Base-by-base conservation (phyloP, 2,329 filamentous ascomycete species). In the Aureobasidium melanogenum region DNA sequence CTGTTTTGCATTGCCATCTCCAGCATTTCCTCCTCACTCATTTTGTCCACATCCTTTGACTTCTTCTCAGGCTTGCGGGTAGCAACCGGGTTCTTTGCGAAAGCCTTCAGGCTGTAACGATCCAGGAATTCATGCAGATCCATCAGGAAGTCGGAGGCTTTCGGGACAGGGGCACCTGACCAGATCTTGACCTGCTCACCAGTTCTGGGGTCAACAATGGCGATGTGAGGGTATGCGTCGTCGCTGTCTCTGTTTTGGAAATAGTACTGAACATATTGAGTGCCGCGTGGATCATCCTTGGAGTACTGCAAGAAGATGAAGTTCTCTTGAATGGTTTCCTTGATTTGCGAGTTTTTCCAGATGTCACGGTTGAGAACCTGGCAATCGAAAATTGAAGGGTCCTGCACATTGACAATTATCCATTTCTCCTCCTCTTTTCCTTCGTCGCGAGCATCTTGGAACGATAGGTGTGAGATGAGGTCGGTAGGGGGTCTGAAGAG, bases 11-110 rank as follows among this genome's bases (percentile, higher is more conserved):
- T 74, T 0, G 94, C 94, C 83, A 97, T 86, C 73, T 97, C 88
- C 67, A 99, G 78, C 91, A 96, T 96, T 76, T 99, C 92, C 54
- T 97, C 92, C 71, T 99, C 94, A 0, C 91, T 96, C 87, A 99
- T 93, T 41, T 88, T 85, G 62, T 88, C 88, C 1, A 97, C 84
- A 66, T 93, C 89, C 70, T 87, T 87, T 48, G 83, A 79, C 70
- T 71, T 73, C 36, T 67, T 65, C 61, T 91, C 88, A 3, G 86
- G 81, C 73, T 89, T 90, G 59, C 87, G 80, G 71, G 85, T 88
- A 26, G 91, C 88, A 5, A 99, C 91, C 0, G 94, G 94, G 70
- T 99, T 99, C 77, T 95, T 96, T 71, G 88, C 93, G 69, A 90
- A 88, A 47, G 85, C 84, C 32, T 88, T 90, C 55, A 99, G 79